phyloP scores from a whole-genome alignment of 805 yeast genomes.

The Candida golubevii region DNA sequence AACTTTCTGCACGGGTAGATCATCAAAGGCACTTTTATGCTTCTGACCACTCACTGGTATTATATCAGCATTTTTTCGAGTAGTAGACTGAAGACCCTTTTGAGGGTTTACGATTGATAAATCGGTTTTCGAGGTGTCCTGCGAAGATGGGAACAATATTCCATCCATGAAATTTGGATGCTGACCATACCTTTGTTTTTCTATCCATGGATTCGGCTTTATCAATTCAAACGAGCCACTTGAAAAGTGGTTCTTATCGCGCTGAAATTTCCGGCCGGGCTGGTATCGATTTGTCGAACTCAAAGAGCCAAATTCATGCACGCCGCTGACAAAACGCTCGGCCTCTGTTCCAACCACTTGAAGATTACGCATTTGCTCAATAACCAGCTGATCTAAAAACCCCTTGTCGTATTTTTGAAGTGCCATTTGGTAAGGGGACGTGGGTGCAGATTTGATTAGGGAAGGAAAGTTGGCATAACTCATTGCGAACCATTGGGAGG shows the following conservation, averaged over 20 bases:
- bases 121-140: conserved; percentile 1
- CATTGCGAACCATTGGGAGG: conserved; percentile 80
- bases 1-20: conserved; percentile 4
- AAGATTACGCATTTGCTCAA: conserved; percentile 15
- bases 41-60: conserved; percentile 9
- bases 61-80: conserved; percentile 1
- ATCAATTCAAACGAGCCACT: conserved; percentile 12
- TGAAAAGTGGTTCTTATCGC: conserved; percentile 21
- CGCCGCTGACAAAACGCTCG: conserved; percentile 31
- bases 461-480: conserved; percentile 76
- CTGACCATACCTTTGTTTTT: not conserved
- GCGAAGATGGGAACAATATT: conserved; percentile 26
- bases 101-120: conserved; percentile 6
- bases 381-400: conserved; percentile 7
- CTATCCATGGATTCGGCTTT: conserved; percentile 1
- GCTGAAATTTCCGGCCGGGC: conserved; percentile 29
- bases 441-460: conserved; percentile 73
- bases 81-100: conserved; percentile 5
- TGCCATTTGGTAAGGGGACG: conserved; percentile 54
- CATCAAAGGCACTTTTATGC: not conserved
- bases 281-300: conserved; percentile 30
- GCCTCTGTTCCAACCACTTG: conserved; percentile 14
- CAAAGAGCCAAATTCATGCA: conserved; percentile 31
- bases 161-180: conserved; percentile 34
- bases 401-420: conserved; percentile 25